Evolutionary conservation across 768 basidiomycete genomes (phyloP), one percentile per base, ranked within the genome.

Genomic region (Leccinellum rugosiceps): DNA sequence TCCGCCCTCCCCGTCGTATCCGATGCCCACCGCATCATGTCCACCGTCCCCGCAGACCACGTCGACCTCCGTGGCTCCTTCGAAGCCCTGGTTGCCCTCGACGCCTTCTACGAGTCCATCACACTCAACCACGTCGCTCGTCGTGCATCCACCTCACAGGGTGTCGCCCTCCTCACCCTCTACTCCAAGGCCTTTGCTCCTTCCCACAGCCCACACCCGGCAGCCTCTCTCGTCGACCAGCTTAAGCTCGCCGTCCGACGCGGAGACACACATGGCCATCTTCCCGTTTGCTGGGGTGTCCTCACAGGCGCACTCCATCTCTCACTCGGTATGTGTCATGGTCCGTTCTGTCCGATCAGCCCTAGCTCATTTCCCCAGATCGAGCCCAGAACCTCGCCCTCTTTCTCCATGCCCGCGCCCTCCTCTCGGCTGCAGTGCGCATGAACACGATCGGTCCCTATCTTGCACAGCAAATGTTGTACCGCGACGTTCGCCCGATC

Each of bases 381-480:
- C 85, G 92, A 28, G 78, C 91, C 9, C 86, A 88, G 62, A 90
- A 91, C 67, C 84, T 99, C 14, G 89, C 94, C 65, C 84, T 98
- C 31, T 98, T 97, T 76, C 83, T 99, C 6, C 93, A 98, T 63
- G 90, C 92, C 4, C 83, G 97, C 14, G 84, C 92, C 53, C 75
- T 98, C 52, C 78, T 98, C 45, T 98, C 95, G 8, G 93, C 95
- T 5, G 87, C 94, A 2, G 90, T 99, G 17, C 84, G 97, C 7
- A 78, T 98, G 65, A 98, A 98, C 72, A 82, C 83, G 25, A 80
- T 97, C 61, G 97, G 97, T 0, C 97, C 97, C 0, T 99, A 99
- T 71, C 84, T 84, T 19, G 83, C 97, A 1, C 94, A 98, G 65
- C 92, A 94, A 61, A 74, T 96, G 17, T 77, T 99, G 8, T 74